phyloP scores from a whole-genome alignment of 83 land plant genomes.

The Thuja plicata region DNA sequence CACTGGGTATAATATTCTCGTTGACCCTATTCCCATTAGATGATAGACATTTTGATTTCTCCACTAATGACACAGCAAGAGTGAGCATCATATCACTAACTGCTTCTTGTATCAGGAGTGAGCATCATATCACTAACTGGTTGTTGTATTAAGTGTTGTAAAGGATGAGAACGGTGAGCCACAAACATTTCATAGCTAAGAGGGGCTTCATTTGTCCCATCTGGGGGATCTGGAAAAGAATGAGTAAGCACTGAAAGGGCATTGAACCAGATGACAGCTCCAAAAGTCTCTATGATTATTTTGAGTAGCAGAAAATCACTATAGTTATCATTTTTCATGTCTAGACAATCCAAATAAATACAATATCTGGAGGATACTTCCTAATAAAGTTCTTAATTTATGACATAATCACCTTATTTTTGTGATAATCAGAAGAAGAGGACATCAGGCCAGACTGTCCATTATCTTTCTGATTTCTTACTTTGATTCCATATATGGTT shows the following conservation, averaged over 20 bases:
- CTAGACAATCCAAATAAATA: conserved; percentile 71
- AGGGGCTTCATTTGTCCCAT: conserved; percentile 52
- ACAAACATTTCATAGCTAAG: conserved; percentile 52
- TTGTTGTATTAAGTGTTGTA: conserved; percentile 51
- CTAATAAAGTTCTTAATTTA: conserved; percentile 40
- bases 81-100: conserved; percentile 48
- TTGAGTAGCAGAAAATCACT: conserved; percentile 58
- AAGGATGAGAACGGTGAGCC: conserved; percentile 30
- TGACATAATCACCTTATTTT: conserved; percentile 44
- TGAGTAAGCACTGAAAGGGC: conserved; percentile 65
- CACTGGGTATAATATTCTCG: conserved; percentile 59
- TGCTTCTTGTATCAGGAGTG: conserved; percentile 52
- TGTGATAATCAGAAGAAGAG: conserved; percentile 23
- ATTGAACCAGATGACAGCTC: conserved; percentile 67
- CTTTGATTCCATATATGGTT: conserved; percentile 47
- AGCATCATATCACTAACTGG: conserved; percentile 49
- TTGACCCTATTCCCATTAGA: conserved; percentile 45
- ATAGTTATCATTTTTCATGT: conserved; percentile 37
- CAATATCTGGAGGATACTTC: conserved; percentile 58
- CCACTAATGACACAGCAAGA: conserved; percentile 61
- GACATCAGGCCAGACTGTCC: conserved; percentile 71
- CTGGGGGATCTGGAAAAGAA: conserved; percentile 48
- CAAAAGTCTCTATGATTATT: conserved; percentile 60
- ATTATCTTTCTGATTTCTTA: conserved; percentile 27
- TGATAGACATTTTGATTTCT: conserved; percentile 56